A percentile compares a stretch with the other conserved stretches of the same genome.
phyloP scores from a whole-genome alignment of 2,329 filamentous ascomycete genomes.

The Cladosporium sp. region DNA sequence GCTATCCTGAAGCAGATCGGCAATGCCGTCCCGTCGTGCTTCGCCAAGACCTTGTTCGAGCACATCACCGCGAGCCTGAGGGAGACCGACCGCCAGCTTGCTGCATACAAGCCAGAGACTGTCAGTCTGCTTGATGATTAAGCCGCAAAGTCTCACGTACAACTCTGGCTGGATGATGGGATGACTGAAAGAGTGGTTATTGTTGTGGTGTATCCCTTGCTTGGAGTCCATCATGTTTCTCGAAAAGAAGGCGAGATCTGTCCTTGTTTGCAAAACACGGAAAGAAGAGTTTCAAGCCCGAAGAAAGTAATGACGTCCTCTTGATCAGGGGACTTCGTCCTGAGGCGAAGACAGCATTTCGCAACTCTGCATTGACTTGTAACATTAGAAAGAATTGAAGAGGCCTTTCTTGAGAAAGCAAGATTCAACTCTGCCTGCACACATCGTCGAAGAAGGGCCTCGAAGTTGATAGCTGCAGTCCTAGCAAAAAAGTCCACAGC shows the following conservation, averaged over 20 bases:
- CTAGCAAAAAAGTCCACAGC: too few relatives aligned
- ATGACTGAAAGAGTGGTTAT: too few relatives aligned
- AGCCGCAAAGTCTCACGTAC: not conserved
- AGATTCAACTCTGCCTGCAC: not conserved
- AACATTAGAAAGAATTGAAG: too few relatives aligned
- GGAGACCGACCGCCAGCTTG: slow-evolving; percentile 15
- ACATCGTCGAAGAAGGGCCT: too few relatives aligned
- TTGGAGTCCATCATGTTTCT: too few relatives aligned
- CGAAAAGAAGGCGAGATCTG: too few relatives aligned
- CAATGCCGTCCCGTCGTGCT: slow-evolving; percentile 63
- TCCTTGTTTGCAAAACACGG: not conserved
- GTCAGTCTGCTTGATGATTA: not conserved
- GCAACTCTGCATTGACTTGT: too few relatives aligned
- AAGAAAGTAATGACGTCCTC: too few relatives aligned
- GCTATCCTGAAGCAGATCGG: slow-evolving; percentile 63
- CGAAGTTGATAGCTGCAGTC: too few relatives aligned
- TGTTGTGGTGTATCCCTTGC: too few relatives aligned
- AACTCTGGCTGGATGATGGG: not conserved
- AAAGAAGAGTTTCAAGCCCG: not conserved
- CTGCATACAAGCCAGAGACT: not conserved
- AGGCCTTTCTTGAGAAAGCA: not conserved
- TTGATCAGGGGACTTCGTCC: too few relatives aligned
- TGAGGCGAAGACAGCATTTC: not conserved
- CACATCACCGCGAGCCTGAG: slow-evolving; percentile 13
- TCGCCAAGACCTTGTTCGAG: slow-evolving; percentile 16